Base-by-base conservation (phyloP, 805 yeast genomes). In the Kockiozyma suomiensis region DNA sequence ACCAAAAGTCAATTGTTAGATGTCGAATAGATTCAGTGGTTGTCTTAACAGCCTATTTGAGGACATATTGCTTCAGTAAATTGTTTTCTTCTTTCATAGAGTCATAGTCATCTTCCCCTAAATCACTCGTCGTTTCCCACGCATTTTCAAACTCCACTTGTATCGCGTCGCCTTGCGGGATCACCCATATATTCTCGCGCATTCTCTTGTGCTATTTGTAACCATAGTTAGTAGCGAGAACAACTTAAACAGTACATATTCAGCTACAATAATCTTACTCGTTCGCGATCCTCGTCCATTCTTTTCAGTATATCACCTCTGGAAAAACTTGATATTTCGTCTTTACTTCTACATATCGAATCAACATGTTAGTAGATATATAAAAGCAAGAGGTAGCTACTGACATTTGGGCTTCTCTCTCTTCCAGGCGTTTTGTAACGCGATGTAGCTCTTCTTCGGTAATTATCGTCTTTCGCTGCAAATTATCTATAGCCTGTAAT, bases 211-310 rank as follows among this genome's bases (percentile, higher is more conserved):
- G 47, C 43, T 64, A 47, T 37, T 13, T 21, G 19, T 40, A 5
- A 10, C 10, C 10, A 47, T 13, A 12, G 41, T 57, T 13, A 42
- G 48, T 26, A 42, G 7, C 21, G 25, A 21, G 15, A 30, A n/a
- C 12, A n/a, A n/a, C n/a, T n/a, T n/a, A n/a, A n/a, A n/a, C n/a
- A n/a, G n/a, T 15, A 15, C 30, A 2, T 25, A 5, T 26, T 5
- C 25, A 15, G 15, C n/a, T n/a, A n/a, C n/a, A 10, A 26, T 21
- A 38, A 6, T n/a, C 28, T n/a, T 45, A 63, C 66, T 17, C 96
- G 78, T 71, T 93, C 99, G 66, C 99, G 78, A 71, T 93, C 98
- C 63, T 87, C 92, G 71, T 93, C 97, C 86, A 93, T 90, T 61
- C 98, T 77, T 38, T 83, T 80, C 17, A 90, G 71, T 17, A 88